Evolutionary conservation across 2,329 filamentous ascomycete genomes (phyloP).

Genomic region (Cercospora sesami): DNA sequence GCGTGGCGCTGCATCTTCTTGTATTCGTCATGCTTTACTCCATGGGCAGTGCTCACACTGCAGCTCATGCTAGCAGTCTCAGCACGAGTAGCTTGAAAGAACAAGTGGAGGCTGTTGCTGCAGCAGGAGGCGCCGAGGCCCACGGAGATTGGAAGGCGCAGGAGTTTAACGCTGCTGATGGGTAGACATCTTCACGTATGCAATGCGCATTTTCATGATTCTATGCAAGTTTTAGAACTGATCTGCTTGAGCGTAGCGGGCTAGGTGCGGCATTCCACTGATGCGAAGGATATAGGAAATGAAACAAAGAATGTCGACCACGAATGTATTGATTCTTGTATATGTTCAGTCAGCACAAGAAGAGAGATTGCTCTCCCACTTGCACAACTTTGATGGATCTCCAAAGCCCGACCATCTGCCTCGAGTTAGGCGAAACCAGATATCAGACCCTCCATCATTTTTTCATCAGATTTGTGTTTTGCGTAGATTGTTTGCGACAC

Average conservation of each 20-base stretch:
- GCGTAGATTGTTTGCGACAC: neutral
- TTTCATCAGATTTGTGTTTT: neutral
- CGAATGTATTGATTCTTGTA: neutral
- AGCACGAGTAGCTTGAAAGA: conserved; percentile 43
- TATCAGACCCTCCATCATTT: neutral
- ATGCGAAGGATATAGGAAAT: neutral
- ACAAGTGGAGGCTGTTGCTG: conserved; percentile 15
- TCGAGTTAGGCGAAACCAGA: neutral
- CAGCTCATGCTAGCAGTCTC: conserved; percentile 60
- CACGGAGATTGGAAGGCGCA: conserved; percentile 42
- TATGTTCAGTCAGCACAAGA: neutral
- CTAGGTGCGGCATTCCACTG: neutral
- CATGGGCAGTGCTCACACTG: conserved; percentile 69
- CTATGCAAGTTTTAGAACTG: neutral
- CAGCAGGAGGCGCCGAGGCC: conserved; percentile 15
- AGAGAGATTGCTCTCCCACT: neutral
- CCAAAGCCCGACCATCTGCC: neutral
- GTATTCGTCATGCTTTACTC: conserved; percentile 86
- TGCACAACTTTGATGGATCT: conserved; percentile 1
- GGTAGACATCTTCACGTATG: conserved; percentile 4
- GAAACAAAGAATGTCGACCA: neutral
- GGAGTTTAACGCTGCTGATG: conserved; percentile 35
- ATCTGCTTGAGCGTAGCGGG: neutral
- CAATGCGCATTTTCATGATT: neutral
- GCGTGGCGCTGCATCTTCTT: conserved; percentile 80